Evolutionary conservation across 2,329 filamentous ascomycete genomes (phyloP).

Genomic region (Aureobasidium sp.): DNA sequence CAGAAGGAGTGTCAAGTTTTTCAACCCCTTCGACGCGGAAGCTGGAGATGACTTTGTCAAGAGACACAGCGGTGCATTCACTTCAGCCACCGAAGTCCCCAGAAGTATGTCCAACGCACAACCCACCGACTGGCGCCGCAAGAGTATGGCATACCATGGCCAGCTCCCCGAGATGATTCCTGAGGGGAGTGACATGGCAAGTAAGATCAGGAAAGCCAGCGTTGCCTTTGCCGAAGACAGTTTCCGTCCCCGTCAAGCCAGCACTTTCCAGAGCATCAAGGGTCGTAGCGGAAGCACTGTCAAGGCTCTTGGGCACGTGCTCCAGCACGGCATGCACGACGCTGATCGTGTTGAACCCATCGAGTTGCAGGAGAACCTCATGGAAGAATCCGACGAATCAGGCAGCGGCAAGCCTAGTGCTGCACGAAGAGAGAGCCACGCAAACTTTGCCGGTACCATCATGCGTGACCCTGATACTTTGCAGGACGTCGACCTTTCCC

Average conservation of each 20-base stretch:
- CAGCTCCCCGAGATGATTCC: not conserved
- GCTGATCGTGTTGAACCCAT: not conserved
- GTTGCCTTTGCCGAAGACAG: not conserved
- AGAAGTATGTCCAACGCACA: not conserved
- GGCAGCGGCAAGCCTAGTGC: not conserved
- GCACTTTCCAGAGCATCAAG: conserved; percentile 3
- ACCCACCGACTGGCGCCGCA: conserved; percentile 1
- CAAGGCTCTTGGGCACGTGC: not conserved
- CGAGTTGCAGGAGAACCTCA: not conserved
- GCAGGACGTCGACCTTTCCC: not conserved
- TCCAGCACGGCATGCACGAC: not conserved
- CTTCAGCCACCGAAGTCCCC: not conserved
- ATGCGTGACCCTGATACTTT: conserved; percentile 1
- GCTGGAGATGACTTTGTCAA: not conserved
- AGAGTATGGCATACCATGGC: conserved; percentile 1
- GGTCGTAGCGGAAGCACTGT: not conserved
- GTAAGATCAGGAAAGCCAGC: not conserved
- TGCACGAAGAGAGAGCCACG: not conserved
- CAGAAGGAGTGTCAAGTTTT: conserved; percentile 2
- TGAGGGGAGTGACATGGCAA: not conserved
- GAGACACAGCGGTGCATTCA: not conserved
- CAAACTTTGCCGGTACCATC: not conserved
- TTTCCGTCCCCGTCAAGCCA: not conserved
- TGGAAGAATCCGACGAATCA: not conserved
- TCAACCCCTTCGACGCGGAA: not conserved